These are phyloP conservation scores for Dorcoceras hygrometricum DNA, from an alignment of 257 asterid species.

Conservation along the genomic window DNA sequence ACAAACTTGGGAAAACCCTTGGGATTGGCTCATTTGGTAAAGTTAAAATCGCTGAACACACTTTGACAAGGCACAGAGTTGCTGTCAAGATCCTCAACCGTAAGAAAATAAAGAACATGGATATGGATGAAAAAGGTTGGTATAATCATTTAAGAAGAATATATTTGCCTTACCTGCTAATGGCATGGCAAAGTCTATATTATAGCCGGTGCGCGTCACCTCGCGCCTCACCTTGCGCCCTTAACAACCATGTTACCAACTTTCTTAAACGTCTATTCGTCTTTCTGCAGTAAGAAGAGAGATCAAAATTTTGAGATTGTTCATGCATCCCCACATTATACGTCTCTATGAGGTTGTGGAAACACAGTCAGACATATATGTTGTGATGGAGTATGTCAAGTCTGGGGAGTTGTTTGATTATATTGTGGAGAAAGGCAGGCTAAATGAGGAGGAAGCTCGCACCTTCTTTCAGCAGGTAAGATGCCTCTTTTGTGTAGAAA, in stretches of 20 bases:
- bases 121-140: slow-evolving; percentile 52
- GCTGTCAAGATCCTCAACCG: slow-evolving; percentile 54
- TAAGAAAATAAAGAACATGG: slow-evolving; percentile 42
- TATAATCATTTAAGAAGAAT: background rate
- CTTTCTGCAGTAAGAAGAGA: slow-evolving; percentile 70
- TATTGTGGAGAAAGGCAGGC: slow-evolving; percentile 86
- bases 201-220: too few species aligned
- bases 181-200: background rate
- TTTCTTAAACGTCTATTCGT: slow-evolving; percentile 5
- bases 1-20: slow-evolving; percentile 51
- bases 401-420: slow-evolving; percentile 87
- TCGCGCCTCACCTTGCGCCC: too few species aligned
- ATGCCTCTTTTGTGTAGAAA: background rate
- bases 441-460: slow-evolving; percentile 89
- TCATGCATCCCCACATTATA: slow-evolving; percentile 89
- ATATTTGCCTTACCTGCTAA: slow-evolving; percentile 8
- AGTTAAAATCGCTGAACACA: slow-evolving; percentile 53
- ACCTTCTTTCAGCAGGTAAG: slow-evolving; percentile 85
- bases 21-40: slow-evolving; percentile 55
- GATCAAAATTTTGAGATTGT: slow-evolving; percentile 79
- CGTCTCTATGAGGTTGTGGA: slow-evolving; percentile 87
- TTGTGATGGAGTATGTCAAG: slow-evolving; percentile 91
- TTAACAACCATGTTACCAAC: too few species aligned
- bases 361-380: slow-evolving; percentile 75
- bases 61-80: slow-evolving; percentile 44